phyloP scores from a whole-genome alignment of 805 yeast genomes.

The Kodamaea neixiangensis region DNA sequence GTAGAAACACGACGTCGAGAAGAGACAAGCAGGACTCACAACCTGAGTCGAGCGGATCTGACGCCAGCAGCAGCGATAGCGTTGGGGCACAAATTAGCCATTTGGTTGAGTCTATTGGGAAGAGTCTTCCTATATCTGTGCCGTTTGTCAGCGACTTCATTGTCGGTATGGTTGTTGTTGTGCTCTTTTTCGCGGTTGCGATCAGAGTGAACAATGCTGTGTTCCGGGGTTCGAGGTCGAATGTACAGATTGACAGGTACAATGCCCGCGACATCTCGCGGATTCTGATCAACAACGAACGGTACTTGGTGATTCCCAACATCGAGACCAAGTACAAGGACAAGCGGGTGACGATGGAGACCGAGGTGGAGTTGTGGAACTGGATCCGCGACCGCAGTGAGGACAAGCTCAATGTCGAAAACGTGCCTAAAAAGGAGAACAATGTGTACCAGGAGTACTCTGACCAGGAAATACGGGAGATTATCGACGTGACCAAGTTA shows the following conservation, averaged over 20 bases:
- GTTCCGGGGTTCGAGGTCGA: slow-evolving; percentile 18
- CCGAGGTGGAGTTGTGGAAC: slow-evolving; percentile 68
- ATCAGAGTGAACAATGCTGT: slow-evolving; percentile 16
- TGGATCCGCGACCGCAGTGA: slow-evolving; percentile 56
- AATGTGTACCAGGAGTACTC: slow-evolving; percentile 20
- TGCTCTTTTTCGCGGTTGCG: slow-evolving; percentile 17
- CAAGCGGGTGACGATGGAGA: slow-evolving; percentile 34
- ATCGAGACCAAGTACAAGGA: slow-evolving; percentile 32
- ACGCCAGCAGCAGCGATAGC: slow-evolving; percentile 3
- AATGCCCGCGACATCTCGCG: slow-evolving; percentile 10
- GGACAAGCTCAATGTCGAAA: slow-evolving; percentile 13
- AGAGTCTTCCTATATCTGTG: slow-evolving; percentile 23
- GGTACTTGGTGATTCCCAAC: slow-evolving; percentile 44
- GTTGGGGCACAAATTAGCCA: slow-evolving; percentile 20
- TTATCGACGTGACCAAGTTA: slow-evolving; percentile 45
- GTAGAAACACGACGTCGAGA: slow-evolving; percentile 15
- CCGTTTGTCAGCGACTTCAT: slow-evolving; percentile 27
- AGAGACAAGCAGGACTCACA: slow-evolving; percentile 4
- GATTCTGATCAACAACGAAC: slow-evolving; percentile 34
- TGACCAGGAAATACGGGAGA: slow-evolving; percentile 49
- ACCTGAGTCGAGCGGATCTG: background rate
- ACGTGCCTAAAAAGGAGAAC: slow-evolving; percentile 9
- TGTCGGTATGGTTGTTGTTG: slow-evolving; percentile 22
- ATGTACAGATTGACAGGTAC: slow-evolving; percentile 11
- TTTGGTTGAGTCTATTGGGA: slow-evolving; percentile 27